Evolutionary conservation across 129 eudicot genomes (phyloP).

Genomic region (Artemisia tridentata): DNA sequence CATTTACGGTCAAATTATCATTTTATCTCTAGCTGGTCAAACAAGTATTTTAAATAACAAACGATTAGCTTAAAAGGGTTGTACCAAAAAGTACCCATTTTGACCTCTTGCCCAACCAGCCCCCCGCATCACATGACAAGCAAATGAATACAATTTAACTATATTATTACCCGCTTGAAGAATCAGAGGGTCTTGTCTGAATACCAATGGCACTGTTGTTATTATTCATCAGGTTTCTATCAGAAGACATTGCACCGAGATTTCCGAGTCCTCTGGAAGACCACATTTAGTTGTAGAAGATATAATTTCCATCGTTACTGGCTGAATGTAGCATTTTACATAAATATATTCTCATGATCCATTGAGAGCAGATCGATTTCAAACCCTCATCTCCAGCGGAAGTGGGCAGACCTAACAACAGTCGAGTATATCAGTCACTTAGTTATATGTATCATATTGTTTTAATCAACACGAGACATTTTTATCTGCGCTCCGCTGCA

Average conservation of each 20-base stretch:
- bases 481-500: too few species aligned
- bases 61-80: too few species aligned
- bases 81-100: too few species aligned
- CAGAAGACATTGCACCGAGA: conserved; percentile 51
- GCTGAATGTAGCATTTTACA: conserved; percentile 41
- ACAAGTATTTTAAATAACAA: too few species aligned
- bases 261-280: conserved; percentile 36
- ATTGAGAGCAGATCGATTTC: conserved; percentile 16
- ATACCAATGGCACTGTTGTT: conserved; percentile 27
- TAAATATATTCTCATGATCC: conserved; percentile 30
- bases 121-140: neutral
- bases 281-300: conserved; percentile 34
- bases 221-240: conserved; percentile 45
- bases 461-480: too few species aligned
- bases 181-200: conserved; percentile 45
- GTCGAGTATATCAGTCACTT: conserved; percentile 21
- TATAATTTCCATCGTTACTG: conserved; percentile 31
- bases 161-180: conserved; percentile 58
- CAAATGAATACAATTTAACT: neutral
- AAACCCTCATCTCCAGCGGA: conserved; percentile 24
- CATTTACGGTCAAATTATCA: too few species aligned
- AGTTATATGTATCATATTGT: too few species aligned
- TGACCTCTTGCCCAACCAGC: too few species aligned
- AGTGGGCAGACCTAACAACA: conserved; percentile 28
- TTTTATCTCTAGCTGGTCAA: too few species aligned